These are phyloP conservation scores for Nothophytophthora sp. DNA, from an alignment of 352 stramenopile species.

Conservation along the genomic window DNA sequence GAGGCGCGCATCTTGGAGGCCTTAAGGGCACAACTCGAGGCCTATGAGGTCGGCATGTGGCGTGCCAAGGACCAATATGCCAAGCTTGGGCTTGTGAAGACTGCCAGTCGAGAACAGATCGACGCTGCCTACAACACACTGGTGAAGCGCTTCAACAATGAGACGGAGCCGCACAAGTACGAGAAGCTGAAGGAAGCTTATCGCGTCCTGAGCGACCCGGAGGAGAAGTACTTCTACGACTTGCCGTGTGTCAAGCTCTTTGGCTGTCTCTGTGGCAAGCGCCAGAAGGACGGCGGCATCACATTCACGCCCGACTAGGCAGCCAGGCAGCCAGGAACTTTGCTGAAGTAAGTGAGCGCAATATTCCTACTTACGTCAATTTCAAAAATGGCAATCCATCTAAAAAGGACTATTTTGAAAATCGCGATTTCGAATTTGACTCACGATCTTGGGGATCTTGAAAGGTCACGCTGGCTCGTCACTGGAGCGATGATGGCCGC, in stretches of 20 bases:
- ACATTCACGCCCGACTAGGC: slow-evolving; percentile 69
- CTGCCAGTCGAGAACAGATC: slow-evolving; percentile 69
- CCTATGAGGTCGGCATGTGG: slow-evolving; percentile 81
- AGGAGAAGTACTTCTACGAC: slow-evolving; percentile 88
- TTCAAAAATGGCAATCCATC: too few species aligned
- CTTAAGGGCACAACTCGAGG: slow-evolving; percentile 56
- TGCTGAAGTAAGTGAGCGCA: background rate
- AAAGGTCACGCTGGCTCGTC: slow-evolving; percentile 12
- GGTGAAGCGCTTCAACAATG: slow-evolving; percentile 87
- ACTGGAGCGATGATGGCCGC: slow-evolving; percentile 8
- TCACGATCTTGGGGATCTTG: slow-evolving; percentile 16
- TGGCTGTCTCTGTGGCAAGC: slow-evolving; percentile 72
- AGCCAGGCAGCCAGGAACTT: background rate
- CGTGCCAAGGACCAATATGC: slow-evolving; percentile 79
- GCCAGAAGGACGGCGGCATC: slow-evolving; percentile 77
- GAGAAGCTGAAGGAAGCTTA: slow-evolving; percentile 83
- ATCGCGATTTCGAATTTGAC: background rate
- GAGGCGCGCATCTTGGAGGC: slow-evolving; percentile 62
- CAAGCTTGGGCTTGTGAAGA: slow-evolving; percentile 78
- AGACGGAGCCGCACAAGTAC: slow-evolving; percentile 83
- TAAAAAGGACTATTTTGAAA: background rate
- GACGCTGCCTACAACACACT: slow-evolving; percentile 79
- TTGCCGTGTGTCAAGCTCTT: slow-evolving; percentile 86
- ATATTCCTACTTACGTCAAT: background rate
- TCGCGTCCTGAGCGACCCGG: slow-evolving; percentile 69